Evolutionary conservation across 345 rosid genomes (phyloP).

Genomic region (Arabis hirsuta): DNA sequence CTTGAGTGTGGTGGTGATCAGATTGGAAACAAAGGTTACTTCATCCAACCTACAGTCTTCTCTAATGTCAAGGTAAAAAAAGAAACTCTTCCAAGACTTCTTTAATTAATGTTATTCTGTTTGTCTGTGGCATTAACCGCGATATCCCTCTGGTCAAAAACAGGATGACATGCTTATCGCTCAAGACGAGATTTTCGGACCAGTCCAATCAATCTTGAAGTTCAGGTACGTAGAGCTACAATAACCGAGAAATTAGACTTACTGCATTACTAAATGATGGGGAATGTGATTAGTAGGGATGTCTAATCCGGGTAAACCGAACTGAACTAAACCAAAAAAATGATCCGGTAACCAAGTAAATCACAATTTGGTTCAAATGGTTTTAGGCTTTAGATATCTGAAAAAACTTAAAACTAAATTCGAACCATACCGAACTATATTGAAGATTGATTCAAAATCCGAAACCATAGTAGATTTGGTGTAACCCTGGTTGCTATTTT

Average conservation of each 20-base stretch:
- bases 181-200: constrained; percentile 94
- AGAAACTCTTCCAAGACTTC: neutral
- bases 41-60: constrained; percentile 93
- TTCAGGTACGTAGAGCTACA: constrained; percentile 57
- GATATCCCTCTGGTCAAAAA: neutral
- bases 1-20: constrained; percentile 93
- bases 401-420: too few relatives aligned
- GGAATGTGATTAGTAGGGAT: constrained; percentile 7
- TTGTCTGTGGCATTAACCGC: neutral
- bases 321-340: neutral
- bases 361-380: too few relatives aligned
- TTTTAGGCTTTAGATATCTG: too few relatives aligned
- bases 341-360: too few relatives aligned
- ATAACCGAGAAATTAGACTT: neutral
- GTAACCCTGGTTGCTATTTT: neutral
- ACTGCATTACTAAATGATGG: neutral
- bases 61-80: constrained; percentile 73
- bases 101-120: neutral
- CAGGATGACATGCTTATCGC: constrained; percentile 96
- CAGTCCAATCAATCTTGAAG: constrained; percentile 93
- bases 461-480: neutral
- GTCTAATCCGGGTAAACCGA: neutral
- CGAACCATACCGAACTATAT: too few relatives aligned
- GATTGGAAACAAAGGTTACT: constrained; percentile 79
- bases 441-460: too few relatives aligned